Evolutionary conservation across 495 filamentous ascomycete genomes (phyloP).

Genomic region (Talaromyces proteolyticus): DNA sequence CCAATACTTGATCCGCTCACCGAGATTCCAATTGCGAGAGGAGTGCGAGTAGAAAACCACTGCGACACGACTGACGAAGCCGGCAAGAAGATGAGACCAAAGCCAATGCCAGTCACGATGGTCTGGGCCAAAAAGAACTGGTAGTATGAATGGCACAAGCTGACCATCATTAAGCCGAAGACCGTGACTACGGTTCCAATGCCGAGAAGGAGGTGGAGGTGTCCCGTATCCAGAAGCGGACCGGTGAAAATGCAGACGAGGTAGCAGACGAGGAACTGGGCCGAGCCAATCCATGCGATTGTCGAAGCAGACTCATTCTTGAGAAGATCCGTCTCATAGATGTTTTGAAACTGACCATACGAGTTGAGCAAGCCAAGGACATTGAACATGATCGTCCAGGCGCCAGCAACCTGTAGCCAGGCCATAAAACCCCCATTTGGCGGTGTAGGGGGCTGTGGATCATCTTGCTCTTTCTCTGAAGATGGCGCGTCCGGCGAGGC

Average conservation of each 20-base stretch:
- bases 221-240: slow-evolving; percentile 60
- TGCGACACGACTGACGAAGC: slow-evolving; percentile 16
- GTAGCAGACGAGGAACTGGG: slow-evolving; percentile 26
- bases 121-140: slow-evolving; percentile 82
- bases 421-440: slow-evolving; percentile 32
- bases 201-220: slow-evolving; percentile 53
- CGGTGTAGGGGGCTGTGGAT: neutral
- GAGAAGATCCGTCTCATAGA: slow-evolving; percentile 23
- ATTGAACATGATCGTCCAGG: slow-evolving; percentile 28
- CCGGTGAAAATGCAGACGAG: slow-evolving; percentile 44
- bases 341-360: slow-evolving; percentile 21
- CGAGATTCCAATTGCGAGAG: slow-evolving; percentile 26
- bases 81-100: slow-evolving; percentile 68
- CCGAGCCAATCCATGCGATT: slow-evolving; percentile 56
- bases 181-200: slow-evolving; percentile 52
- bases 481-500: slow-evolving; percentile 1
- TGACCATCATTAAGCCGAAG: slow-evolving; percentile 68
- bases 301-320: slow-evolving; percentile 46
- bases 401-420: slow-evolving; percentile 35
- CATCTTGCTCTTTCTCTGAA: neutral
- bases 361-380: slow-evolving; percentile 38
- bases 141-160: slow-evolving; percentile 56
- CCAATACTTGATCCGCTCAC: slow-evolving; percentile 26
- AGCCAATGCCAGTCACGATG: slow-evolving; percentile 65
- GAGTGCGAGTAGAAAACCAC: slow-evolving; percentile 5